phyloP scores from a whole-genome alignment of 257 asterid species.

The Ophiorrhiza pumila region DNA sequence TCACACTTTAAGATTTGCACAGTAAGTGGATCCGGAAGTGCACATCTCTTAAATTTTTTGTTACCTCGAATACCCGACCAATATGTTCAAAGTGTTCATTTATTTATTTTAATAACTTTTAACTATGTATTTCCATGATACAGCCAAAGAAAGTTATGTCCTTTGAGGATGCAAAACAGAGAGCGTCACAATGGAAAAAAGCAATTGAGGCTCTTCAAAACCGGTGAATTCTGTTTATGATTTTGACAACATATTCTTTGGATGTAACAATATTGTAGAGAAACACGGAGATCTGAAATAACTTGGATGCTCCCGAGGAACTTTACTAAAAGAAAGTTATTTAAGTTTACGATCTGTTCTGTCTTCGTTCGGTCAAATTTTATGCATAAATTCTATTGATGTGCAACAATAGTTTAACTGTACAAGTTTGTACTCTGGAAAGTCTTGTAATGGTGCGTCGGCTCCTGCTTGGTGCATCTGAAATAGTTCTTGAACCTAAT shows the following conservation, averaged over 20 bases:
- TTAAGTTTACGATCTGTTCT: slow-evolving; percentile 1
- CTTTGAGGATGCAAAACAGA: slow-evolving; percentile 90
- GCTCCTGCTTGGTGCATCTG: not conserved
- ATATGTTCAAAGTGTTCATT: not conserved
- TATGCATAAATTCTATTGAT: not conserved
- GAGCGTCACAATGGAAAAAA: slow-evolving; percentile 91
- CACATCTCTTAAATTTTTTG: not conserved
- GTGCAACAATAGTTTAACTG: not conserved
- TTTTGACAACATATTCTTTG: slow-evolving; percentile 41
- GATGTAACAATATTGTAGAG: slow-evolving; percentile 40
- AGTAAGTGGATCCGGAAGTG: slow-evolving; percentile 38
- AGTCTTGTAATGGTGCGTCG: not conserved
- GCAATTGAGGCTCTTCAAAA: slow-evolving; percentile 92
- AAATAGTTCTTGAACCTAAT: not conserved
- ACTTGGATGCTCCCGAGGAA: slow-evolving; percentile 29
- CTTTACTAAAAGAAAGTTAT: slow-evolving; percentile 15
- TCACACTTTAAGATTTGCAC: slow-evolving; percentile 88
- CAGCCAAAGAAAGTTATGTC: slow-evolving; percentile 90
- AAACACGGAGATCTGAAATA: slow-evolving; percentile 23
- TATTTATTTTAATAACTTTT: too few relatives aligned
- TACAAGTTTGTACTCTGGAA: not conserved
- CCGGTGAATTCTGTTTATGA: slow-evolving; percentile 40
- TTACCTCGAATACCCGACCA: not conserved
- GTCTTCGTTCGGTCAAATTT: not conserved
- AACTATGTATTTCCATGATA: slow-evolving; percentile 11